phyloP scores from a whole-genome alignment of 2,329 filamentous ascomycete species.

The Aspergillus aculeatus region DNA sequence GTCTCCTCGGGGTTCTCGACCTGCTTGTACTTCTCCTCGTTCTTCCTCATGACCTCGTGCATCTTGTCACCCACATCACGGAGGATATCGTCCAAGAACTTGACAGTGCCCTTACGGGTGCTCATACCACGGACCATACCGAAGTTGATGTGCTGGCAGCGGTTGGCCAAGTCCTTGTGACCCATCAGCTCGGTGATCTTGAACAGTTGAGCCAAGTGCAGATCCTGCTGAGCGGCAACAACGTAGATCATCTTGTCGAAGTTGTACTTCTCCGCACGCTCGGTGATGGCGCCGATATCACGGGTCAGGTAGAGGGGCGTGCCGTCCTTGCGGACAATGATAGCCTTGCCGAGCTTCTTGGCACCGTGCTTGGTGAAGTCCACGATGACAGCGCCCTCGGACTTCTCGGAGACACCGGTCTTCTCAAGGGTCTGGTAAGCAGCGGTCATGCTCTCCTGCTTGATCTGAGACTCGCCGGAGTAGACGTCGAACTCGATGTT shows the following conservation, averaged over 20 bases:
- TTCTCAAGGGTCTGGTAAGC: conserved; percentile 61
- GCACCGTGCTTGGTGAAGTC: conserved; percentile 67
- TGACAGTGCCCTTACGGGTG: conserved; percentile 68
- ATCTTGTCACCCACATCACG: conserved; percentile 86
- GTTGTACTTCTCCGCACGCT: conserved; percentile 61
- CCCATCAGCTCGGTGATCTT: conserved; percentile 64
- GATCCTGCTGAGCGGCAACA: conserved; percentile 63
- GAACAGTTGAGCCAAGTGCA: conserved; percentile 64
- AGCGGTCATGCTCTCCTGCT: conserved; percentile 59
- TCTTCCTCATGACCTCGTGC: conserved; percentile 95
- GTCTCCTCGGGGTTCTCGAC: conserved; percentile 77
- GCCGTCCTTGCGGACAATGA: conserved; percentile 66
- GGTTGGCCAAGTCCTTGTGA: conserved; percentile 57
- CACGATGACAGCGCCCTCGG: conserved; percentile 66
- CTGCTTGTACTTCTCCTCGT: conserved; percentile 85
- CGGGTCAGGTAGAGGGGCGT: conserved; percentile 68
- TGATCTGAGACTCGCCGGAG: conserved; percentile 68
- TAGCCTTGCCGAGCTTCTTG: conserved; percentile 66
- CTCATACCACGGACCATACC: conserved; percentile 67
- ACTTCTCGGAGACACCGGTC: conserved; percentile 61
- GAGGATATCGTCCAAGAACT: conserved; percentile 71
- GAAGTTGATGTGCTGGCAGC: conserved; percentile 64
- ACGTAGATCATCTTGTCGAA: conserved; percentile 71
- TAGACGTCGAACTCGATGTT: conserved; percentile 67
- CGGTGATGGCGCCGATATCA: conserved; percentile 65